Evolutionary conservation across 148 eudicot genomes (phyloP).

Genomic region (Rhododendron mucronatum): DNA sequence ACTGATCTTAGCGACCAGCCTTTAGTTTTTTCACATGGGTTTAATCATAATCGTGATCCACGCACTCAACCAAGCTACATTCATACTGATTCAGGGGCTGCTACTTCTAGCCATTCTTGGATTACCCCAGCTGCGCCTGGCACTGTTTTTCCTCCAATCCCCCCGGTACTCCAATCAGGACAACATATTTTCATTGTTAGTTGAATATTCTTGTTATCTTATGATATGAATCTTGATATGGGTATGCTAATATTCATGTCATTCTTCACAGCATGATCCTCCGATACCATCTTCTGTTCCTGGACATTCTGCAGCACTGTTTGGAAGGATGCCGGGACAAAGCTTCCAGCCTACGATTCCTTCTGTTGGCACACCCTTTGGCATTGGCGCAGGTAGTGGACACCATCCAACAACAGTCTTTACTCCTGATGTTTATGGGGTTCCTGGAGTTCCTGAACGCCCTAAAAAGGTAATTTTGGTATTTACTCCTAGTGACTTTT

Average conservation of each 20-base stretch:
- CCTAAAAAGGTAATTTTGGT: conserved; percentile 62
- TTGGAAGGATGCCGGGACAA: conserved; percentile 53
- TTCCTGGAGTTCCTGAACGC: conserved; percentile 61
- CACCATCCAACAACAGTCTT: conserved; percentile 57
- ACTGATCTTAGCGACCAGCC: conserved; percentile 62
- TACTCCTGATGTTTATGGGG: conserved; percentile 66
- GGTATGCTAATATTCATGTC: conserved; percentile 14
- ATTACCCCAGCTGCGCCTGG: conserved; percentile 46
- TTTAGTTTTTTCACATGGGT: conserved; percentile 60
- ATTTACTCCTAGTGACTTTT: neutral
- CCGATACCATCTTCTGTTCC: conserved; percentile 50
- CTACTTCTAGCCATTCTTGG: conserved; percentile 61
- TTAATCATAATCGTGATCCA: conserved; percentile 48
- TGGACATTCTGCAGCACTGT: conserved; percentile 59
- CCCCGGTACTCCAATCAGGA: conserved; percentile 46
- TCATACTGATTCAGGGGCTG: conserved; percentile 37
- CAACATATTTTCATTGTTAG: conserved; percentile 47
- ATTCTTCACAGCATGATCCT: conserved; percentile 59
- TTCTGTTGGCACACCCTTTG: conserved; percentile 47
- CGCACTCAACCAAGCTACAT: conserved; percentile 38
- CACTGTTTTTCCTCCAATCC: conserved; percentile 50
- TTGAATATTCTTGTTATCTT: conserved; percentile 4
- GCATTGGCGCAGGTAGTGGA: conserved; percentile 47
- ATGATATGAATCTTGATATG: neutral
- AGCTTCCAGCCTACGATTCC: conserved; percentile 53